A percentile compares a stretch with the other conserved stretches of the same genome.
Evolutionary conservation across 257 asterid species (phyloP).

Genomic region (Nemophila menziesii): DNA sequence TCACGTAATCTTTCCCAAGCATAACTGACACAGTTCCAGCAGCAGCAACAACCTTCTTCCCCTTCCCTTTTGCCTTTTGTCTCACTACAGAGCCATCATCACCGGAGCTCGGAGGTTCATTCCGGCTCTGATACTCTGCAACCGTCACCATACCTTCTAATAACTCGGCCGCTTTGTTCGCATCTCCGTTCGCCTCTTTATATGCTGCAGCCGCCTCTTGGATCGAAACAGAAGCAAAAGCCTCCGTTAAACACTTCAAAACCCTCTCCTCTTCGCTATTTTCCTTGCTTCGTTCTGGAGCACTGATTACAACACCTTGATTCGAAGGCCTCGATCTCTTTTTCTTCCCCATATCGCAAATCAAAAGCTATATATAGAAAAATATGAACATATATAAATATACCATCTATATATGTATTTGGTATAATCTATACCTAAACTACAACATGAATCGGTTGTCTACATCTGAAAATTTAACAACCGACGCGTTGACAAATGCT

Average conservation of each 20-base stretch:
- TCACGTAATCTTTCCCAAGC: slow-evolving; percentile 76
- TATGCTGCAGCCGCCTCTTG: slow-evolving; percentile 43
- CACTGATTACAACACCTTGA: slow-evolving; percentile 14
- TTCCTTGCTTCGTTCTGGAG: not conserved
- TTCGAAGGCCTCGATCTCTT: slow-evolving; percentile 37
- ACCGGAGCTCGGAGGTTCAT: too few relatives aligned
- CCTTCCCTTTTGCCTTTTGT: slow-evolving; percentile 38
- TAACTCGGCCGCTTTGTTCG: slow-evolving; percentile 40
- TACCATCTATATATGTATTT: too few relatives aligned
- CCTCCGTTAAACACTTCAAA: slow-evolving; percentile 28
- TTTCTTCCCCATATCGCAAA: slow-evolving; percentile 8
- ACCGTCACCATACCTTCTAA: too few relatives aligned
- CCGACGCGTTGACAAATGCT: too few relatives aligned
- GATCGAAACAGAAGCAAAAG: slow-evolving; percentile 38
- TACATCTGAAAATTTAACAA: too few relatives aligned
- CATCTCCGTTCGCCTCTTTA: slow-evolving; percentile 35
- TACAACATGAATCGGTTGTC: too few relatives aligned
- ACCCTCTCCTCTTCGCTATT: slow-evolving; percentile 15
- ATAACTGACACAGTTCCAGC: slow-evolving; percentile 67
- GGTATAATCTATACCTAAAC: too few relatives aligned
- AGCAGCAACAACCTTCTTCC: slow-evolving; percentile 59
- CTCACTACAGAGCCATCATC: slow-evolving; percentile 24
- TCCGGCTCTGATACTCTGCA: too few relatives aligned
- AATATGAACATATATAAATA: too few relatives aligned
- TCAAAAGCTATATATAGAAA: not conserved